A percentile compares a stretch with the other conserved stretches of the same genome.
phyloP scores from a whole-genome alignment of 805 yeast species.

The Candida ovalis region DNA sequence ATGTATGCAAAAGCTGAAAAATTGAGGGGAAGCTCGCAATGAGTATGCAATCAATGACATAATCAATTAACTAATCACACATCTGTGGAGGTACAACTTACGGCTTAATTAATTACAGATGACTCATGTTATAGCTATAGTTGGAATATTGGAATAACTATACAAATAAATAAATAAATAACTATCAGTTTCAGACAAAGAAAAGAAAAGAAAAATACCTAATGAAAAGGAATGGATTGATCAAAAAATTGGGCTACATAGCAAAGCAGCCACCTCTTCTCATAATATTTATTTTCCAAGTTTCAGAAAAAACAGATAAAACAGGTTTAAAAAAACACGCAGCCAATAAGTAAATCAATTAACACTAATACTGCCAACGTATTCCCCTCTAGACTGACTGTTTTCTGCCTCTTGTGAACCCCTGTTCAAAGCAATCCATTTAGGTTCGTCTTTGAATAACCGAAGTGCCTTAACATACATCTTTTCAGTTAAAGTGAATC shows the following conservation, averaged over 20 bases:
- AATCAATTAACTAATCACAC: not conserved
- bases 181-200: not conserved
- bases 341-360: not conserved
- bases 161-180: not conserved
- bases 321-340: not conserved
- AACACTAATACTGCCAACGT: constrained; percentile 32
- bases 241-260: no score
- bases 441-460: constrained; percentile 90
- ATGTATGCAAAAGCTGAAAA: not conserved
- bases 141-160: not conserved
- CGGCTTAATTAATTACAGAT: no score
- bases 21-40: not conserved
- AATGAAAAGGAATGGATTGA: not conserved
- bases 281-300: no score
- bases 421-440: constrained; percentile 85
- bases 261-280: no score
- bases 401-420: constrained; percentile 35
- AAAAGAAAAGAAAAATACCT: not conserved
- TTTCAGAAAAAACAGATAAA: no score
- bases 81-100: no score
- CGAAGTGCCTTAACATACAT: constrained; percentile 74
- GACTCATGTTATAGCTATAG: no score
- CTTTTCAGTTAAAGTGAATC: constrained; percentile 71
- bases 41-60: not conserved
- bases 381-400: constrained; percentile 43